Evolutionary conservation across 805 yeast species (phyloP), one percentile per base, ranked within the genome.

Genomic region (Starmerella vitae): DNA sequence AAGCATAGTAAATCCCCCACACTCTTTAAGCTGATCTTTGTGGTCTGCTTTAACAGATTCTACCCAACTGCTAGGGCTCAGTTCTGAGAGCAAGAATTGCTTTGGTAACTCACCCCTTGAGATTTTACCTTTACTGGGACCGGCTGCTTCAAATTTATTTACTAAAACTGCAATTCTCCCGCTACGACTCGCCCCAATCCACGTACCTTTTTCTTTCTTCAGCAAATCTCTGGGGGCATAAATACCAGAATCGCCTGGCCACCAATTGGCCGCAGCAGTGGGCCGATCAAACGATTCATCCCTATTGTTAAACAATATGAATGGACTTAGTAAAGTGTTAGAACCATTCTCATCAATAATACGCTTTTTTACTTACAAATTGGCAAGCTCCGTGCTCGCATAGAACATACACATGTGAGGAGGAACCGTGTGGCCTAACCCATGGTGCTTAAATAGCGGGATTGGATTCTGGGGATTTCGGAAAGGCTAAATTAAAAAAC

Each of bases 341-440:
- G n/a, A n/a, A n/a, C n/a, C n/a, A n/a, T n/a, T n/a, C n/a, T n/a
- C n/a, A 9, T n/a, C 15, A 13, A 20, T 34, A 24, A 20, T 34
- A 7, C n/a, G n/a, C 12, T 9, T n/a, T 10, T 17, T 19, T 15
- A 55, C 62, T 45, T 48, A 59, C 62, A 74, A 88, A 17, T 78
- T 72, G 0, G 80, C 78, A 53, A 81, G 86, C 2, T 63, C 67
- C 12, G 73, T 70, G 2, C 93, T 69, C 1, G 80, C 70, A 26
- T 84, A 52, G 15, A 83, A 56, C 24, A 85, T 80, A 60, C 97
- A 86, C 97, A 86, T n/a, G n/a, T n/a, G n/a, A n/a, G n/a, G n/a
- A n/a, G n/a, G n/a, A n/a, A n/a, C n/a, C n/a, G n/a, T n/a, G n/a
- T n/a, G n/a, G n/a, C n/a, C n/a, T n/a, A n/a, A n/a, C n/a, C n/a